Base-by-base conservation (phyloP, 768 basidiomycete species). In the Polyporus arcularius region DNA sequence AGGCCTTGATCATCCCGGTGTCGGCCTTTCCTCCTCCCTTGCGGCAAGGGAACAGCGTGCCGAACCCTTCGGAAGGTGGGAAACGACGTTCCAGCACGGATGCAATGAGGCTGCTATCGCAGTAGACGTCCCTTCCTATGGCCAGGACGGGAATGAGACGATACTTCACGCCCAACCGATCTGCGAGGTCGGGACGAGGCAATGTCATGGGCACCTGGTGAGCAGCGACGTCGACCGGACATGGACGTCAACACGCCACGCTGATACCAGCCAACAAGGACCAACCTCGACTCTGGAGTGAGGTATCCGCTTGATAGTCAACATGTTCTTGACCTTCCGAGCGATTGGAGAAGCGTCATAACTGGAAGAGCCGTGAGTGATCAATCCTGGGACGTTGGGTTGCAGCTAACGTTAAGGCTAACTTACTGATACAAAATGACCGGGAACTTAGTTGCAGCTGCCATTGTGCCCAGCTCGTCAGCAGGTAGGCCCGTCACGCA, bases 101-200 rank as follows among this genome's bases (percentile, higher is more conserved):
- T 12, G 76, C 77, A 52, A 86, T 85, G 63, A 86, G 73, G 56
- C 78, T 80, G 54, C 82, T 85, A 69, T 86, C 85, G 67, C 82
- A 84, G 70, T 85, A 86, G 3, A 86, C 74, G 65, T 86, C 84
- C 64, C 81, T 82, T 14, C 85, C 85, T 46, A 87, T 82, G 9
- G 85, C 82, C 8, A 85, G 76, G 26, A 87, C 74, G 10, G 85
- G 85, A 28, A 88, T 83, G 14, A 82, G 79, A 11, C 86, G 82
- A 70, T 87, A 86, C 28, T 73, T 72, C 11, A 87, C 71, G 3
- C 84, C 85, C 21, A 76, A 75, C 1, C 79, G 67, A 21, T 80
- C 79, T 52, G 82, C 78, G 52, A 87, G 78, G 67, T 83, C 85
- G 6, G 84, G 81, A 14, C 85, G 83, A 39, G 85, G 84, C 7